Percentiles rank a stretch among this genome's conserved stretches.
Evolutionary conservation across 257 asterid genomes (phyloP).

Genomic region (Rhazya stricta): DNA sequence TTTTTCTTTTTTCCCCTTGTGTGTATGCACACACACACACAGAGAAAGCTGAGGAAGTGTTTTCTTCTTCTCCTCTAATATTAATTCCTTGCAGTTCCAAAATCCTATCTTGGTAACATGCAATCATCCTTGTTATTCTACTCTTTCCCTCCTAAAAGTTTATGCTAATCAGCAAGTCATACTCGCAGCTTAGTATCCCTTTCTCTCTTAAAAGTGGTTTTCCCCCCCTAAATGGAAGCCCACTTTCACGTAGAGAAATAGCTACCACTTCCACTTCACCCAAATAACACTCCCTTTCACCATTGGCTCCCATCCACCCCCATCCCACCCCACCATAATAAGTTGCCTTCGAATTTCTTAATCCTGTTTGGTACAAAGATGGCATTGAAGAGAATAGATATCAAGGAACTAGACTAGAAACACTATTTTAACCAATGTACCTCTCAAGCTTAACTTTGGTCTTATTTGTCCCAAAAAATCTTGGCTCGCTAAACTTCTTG

Average conservation of each 20-base stretch:
- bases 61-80: background rate
- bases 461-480: background rate
- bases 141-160: background rate
- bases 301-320: background rate
- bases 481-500: background rate
- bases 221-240: background rate
- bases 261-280: background rate
- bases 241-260: background rate
- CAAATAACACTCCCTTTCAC: background rate
- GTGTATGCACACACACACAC: background rate
- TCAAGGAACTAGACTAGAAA: background rate
- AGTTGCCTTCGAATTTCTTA: background rate
- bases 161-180: background rate
- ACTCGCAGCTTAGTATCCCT: background rate
- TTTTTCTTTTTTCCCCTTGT: background rate
- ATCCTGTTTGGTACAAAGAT: background rate
- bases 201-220: background rate
- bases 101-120: background rate
- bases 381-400: background rate
- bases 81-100: background rate
- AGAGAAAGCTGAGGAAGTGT: background rate
- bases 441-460: background rate
- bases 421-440: background rate
- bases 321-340: background rate
- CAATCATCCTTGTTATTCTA: background rate